Conservation (phyloP, 1,284 basidiomycete genomes). For the Naganishia cerealis region DNA sequence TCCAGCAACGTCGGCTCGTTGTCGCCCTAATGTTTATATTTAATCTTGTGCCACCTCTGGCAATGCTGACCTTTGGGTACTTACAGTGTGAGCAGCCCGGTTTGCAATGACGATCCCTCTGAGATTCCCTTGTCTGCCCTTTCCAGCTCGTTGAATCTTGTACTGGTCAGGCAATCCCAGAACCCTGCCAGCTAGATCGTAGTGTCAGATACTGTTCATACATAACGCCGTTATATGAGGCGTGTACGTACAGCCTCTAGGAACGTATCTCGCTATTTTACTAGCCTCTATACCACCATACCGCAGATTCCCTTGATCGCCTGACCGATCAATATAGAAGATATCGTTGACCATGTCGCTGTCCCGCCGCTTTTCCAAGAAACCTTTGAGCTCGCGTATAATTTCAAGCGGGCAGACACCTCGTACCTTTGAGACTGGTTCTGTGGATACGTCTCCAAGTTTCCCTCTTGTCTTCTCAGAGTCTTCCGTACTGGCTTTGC, state of each 20-base stretch:
- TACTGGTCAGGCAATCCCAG: constrained; percentile 31
- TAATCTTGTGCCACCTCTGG: neutral
- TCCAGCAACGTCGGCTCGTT: constrained; percentile 34
- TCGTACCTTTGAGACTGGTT: neutral
- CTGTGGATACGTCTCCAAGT: neutral
- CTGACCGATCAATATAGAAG: constrained; percentile 26
- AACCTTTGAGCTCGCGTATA: neutral
- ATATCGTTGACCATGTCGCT: neutral
- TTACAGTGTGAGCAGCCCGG: constrained; percentile 6
- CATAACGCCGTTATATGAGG: neutral
- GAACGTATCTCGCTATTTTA: constrained; percentile 16
- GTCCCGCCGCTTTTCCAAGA: neutral
- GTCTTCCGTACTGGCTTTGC: neutral
- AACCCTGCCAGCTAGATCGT: constrained; percentile 19
- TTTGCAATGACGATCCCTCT: constrained; percentile 15
- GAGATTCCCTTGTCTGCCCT: constrained; percentile 18
- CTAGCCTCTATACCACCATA: constrained; percentile 19
- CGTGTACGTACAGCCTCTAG: constrained; percentile 17
- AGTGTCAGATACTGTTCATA: neutral
- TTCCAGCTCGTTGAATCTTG: constrained; percentile 15
- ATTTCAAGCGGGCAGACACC: neutral
- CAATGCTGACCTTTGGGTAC: neutral
- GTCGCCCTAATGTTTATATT: constrained; percentile 28
- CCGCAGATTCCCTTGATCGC: constrained; percentile 20
- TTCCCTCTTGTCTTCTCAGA: neutral